These are phyloP conservation scores for Penicillium sp. DNA, from an alignment of 2,329 filamentous ascomycete species.

Conservation along the genomic window DNA sequence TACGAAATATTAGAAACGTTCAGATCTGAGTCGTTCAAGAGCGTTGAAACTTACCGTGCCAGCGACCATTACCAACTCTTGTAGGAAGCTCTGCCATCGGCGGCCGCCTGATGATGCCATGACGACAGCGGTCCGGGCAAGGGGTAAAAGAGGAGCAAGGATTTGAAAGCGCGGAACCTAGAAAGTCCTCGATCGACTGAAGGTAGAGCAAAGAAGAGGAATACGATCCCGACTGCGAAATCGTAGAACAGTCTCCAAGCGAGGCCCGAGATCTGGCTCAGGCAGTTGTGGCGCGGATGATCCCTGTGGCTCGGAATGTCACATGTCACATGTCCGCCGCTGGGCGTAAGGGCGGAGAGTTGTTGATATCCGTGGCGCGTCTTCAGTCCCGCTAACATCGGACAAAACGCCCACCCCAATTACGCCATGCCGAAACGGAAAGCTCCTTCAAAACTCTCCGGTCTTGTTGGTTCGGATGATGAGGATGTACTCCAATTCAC, in stretches of 20 bases:
- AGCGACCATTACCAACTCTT: slow-evolving; percentile 53
- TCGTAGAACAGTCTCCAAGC: slow-evolving; percentile 1
- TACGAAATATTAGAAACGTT: slow-evolving; percentile 33
- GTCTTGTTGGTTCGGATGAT: slow-evolving; percentile 53
- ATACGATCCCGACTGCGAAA: not conserved
- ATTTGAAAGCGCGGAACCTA: slow-evolving; percentile 9
- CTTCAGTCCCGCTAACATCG: slow-evolving; percentile 5
- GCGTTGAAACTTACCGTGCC: slow-evolving; percentile 46
- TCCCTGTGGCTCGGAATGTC: slow-evolving; percentile 26
- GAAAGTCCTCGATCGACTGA: not conserved
- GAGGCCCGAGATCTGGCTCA: slow-evolving; percentile 20
- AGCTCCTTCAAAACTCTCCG: slow-evolving; percentile 48
- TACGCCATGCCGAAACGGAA: slow-evolving; percentile 47
- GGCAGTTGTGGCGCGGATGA: slow-evolving; percentile 27
- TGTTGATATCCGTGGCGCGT: slow-evolving; percentile 24
- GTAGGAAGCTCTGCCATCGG: slow-evolving; percentile 52
- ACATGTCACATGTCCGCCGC: slow-evolving; percentile 25
- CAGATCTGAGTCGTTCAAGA: not conserved
- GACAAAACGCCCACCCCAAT: slow-evolving; percentile 6
- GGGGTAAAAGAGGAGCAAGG: slow-evolving; percentile 4
- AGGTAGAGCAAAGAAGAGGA: not conserved
- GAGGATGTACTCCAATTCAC: slow-evolving; percentile 45
- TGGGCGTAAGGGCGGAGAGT: slow-evolving; percentile 28
- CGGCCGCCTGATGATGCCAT: slow-evolving; percentile 50
- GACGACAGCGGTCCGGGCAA: slow-evolving; percentile 18